Conservation (phyloP, 176 grass and related monocot genomes). For the Carex scoparia region DNA sequence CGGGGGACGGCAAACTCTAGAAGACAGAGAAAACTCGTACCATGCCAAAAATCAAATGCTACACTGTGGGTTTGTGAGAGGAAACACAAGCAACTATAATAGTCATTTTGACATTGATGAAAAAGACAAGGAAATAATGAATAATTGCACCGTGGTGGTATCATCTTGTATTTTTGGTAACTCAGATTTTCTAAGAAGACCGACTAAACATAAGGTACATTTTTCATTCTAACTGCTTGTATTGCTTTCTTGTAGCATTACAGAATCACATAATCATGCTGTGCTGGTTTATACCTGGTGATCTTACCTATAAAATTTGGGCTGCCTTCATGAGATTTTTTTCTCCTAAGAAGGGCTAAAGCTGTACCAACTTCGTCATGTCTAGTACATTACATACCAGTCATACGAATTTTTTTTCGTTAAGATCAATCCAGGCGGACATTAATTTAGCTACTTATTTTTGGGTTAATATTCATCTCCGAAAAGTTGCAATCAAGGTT, state of each 20-base stretch:
- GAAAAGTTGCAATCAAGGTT: not conserved
- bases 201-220: slow-evolving; percentile 81
- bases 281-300: not conserved
- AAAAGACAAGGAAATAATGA: slow-evolving; percentile 60
- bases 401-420: not conserved
- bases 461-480: not conserved
- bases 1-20: slow-evolving; percentile 59
- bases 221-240: not conserved
- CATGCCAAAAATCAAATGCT: slow-evolving; percentile 67
- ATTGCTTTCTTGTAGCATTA: not conserved
- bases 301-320: not conserved
- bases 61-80: slow-evolving; percentile 79
- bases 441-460: not conserved
- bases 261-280: not conserved
- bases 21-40: slow-evolving; percentile 68
- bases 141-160: slow-evolving; percentile 54
- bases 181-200: slow-evolving; percentile 79
- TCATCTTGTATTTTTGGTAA: slow-evolving; percentile 96
- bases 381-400: not conserved
- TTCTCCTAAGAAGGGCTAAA: not conserved
- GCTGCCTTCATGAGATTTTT: not conserved
- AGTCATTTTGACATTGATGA: slow-evolving; percentile 70
- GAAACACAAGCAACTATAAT: slow-evolving; percentile 35
- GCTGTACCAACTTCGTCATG: not conserved
- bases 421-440: not conserved